phyloP scores from a whole-genome alignment of 805 yeast species.

The Phaffomyces thermotolerans region DNA sequence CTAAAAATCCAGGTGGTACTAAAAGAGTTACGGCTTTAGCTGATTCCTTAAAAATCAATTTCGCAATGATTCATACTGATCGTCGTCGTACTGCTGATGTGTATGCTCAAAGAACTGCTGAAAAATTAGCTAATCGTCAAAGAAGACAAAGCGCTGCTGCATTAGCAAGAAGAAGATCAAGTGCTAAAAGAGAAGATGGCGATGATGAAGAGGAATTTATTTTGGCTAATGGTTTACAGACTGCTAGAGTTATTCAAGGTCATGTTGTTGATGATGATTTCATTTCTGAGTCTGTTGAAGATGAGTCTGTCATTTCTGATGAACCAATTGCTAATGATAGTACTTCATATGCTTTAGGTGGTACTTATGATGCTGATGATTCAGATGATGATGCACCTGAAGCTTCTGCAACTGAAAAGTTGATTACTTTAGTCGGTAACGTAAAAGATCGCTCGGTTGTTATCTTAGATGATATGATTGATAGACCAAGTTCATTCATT shows the following conservation, averaged over 20 bases:
- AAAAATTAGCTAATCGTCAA: conserved; percentile 18
- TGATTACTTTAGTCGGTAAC: conserved; percentile 94
- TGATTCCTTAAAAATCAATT: conserved; percentile 91
- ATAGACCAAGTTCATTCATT: conserved; percentile 86
- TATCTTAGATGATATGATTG: conserved; percentile 94
- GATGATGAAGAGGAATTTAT: conserved; percentile 62
- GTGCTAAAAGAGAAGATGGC: conserved; percentile 36
- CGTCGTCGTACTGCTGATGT: conserved; percentile 80
- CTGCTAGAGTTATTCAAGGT: conserved; percentile 94
- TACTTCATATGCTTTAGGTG: conserved; percentile 61
- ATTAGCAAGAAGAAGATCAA: conserved; percentile 35
- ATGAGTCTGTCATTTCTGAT: conserved; percentile 26
- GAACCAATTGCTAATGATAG: conserved; percentile 21
- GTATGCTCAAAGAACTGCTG: conserved; percentile 31
- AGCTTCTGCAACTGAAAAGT: conserved; percentile 50
- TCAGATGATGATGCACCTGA: conserved; percentile 76
- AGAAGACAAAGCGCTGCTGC: conserved; percentile 40
- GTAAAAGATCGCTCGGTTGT: conserved; percentile 89
- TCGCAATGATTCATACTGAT: conserved; percentile 99
- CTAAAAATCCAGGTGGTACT: conserved; percentile 99
- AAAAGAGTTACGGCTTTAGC: conserved; percentile 96
- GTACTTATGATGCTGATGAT: conserved; percentile 71
- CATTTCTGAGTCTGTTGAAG: conserved; percentile 28
- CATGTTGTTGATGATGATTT: conserved; percentile 91
- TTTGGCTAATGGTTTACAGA: conserved; percentile 75